phyloP scores from a whole-genome alignment of 306 rosid genomes.

The Inga oerstediana region DNA sequence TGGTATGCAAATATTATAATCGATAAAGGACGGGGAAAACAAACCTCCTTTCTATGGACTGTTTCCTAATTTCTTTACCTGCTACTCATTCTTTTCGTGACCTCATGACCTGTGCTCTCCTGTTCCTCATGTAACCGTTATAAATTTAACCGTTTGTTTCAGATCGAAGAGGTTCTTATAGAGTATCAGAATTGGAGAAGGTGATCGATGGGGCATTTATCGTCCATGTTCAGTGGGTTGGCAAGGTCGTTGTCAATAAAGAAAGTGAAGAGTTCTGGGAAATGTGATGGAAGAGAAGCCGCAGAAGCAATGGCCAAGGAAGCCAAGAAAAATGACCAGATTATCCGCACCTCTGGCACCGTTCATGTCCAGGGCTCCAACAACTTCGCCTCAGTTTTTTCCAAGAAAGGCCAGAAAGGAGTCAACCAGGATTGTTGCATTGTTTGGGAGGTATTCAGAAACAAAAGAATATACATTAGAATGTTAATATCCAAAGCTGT shows the following conservation, averaged over 20 bases:
- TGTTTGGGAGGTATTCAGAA: conserved; percentile 80
- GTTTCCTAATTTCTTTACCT: conserved; percentile 27
- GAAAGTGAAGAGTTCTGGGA: conserved; percentile 48
- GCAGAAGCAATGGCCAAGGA: conserved; percentile 77
- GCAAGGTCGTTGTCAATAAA: conserved; percentile 56
- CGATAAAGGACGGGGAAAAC: not conserved
- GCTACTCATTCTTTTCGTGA: conserved; percentile 34
- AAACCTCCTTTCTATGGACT: not conserved
- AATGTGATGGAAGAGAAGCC: conserved; percentile 56
- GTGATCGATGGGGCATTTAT: conserved; percentile 61
- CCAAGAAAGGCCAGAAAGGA: conserved; percentile 82
- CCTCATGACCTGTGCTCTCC: not conserved
- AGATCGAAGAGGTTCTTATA: conserved; percentile 6
- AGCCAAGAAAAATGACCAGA: conserved; percentile 66
- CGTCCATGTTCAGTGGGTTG: conserved; percentile 66
- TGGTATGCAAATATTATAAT: not conserved
- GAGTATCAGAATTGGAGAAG: conserved; percentile 10
- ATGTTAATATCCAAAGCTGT: not conserved
- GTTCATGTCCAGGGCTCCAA: conserved; percentile 59
- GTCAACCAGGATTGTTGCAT: conserved; percentile 84
- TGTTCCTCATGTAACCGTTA: not conserved
- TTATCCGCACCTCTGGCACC: conserved; percentile 54
- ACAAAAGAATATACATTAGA: not conserved
- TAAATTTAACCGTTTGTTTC: conserved; percentile 23
- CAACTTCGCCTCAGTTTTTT: conserved; percentile 72